A percentile compares a stretch with the other conserved stretches of the same genome.
Conservation (phyloP, 352 stramenopile genomes). For the Globisporangium polare region DNA sequence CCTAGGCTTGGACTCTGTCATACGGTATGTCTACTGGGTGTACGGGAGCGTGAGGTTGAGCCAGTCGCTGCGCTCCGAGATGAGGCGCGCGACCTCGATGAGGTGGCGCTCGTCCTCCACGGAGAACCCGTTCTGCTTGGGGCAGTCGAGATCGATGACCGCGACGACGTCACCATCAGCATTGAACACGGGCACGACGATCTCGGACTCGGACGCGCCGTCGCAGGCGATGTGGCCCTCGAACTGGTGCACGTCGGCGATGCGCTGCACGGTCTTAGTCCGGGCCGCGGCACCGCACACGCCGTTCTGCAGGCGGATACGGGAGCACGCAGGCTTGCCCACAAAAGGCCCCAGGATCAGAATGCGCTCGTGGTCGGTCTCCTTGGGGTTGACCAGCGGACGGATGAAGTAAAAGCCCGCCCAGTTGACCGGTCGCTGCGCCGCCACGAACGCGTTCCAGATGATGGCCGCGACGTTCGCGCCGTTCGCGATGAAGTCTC, state of each 20-base stretch:
- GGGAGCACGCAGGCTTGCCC: slow-evolving; percentile 78
- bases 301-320: slow-evolving; percentile 70
- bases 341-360: slow-evolving; percentile 78
- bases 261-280: slow-evolving; percentile 68
- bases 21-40: slow-evolving; percentile 30
- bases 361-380: slow-evolving; percentile 50
- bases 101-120: slow-evolving; percentile 67
- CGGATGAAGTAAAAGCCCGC: slow-evolving; percentile 79
- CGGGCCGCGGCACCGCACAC: slow-evolving; percentile 66
- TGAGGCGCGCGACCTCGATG: slow-evolving; percentile 45
- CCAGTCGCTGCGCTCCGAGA: slow-evolving; percentile 64
- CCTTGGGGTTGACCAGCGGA: slow-evolving; percentile 51
- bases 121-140: slow-evolving; percentile 64
- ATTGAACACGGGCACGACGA: slow-evolving; percentile 73
- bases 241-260: slow-evolving; percentile 70
- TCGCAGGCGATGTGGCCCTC: slow-evolving; percentile 83
- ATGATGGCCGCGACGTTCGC: slow-evolving; percentile 80
- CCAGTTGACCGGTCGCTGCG: slow-evolving; percentile 72
- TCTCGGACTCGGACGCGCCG: slow-evolving; percentile 72
- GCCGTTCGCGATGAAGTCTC: slow-evolving; percentile 75
- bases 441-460: slow-evolving; percentile 73
- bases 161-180: slow-evolving; percentile 60
- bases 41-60: slow-evolving; percentile 56
- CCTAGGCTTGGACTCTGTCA: neutral
- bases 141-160: slow-evolving; percentile 80